Evolutionary conservation across 495 filamentous ascomycete species (phyloP).

Genomic region (Talaromyces liani): DNA sequence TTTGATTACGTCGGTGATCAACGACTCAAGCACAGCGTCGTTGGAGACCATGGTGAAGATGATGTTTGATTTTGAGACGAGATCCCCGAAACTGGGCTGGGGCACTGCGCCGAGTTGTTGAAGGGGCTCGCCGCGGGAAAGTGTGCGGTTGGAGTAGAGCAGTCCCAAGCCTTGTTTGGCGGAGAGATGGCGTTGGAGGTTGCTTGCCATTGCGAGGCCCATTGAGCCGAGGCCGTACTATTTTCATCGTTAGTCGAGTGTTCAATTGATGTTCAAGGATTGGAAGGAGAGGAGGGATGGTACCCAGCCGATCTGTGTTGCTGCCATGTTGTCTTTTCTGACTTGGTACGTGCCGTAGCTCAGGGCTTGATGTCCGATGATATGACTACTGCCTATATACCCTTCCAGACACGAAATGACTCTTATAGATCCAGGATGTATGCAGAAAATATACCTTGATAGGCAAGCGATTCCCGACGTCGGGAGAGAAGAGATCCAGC

Average conservation of each 20-base stretch:
- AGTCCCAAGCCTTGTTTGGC: conserved; percentile 28
- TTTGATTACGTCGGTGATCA: conserved; percentile 24
- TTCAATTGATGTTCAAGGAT: not conserved
- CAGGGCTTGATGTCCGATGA: not conserved
- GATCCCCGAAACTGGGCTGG: conserved; percentile 26
- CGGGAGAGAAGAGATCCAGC: not conserved
- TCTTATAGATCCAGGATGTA: not conserved
- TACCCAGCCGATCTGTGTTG: conserved; percentile 9
- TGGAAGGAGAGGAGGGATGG: not conserved
- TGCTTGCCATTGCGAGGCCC: conserved; percentile 43
- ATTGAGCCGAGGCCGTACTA: conserved; percentile 43
- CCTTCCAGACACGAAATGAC: not conserved
- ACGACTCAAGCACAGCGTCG: conserved; percentile 29
- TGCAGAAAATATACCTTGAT: not conserved
- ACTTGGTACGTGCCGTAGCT: no score
- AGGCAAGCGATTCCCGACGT: not conserved
- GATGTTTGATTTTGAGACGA: conserved; percentile 31
- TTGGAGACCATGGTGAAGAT: conserved; percentile 44
- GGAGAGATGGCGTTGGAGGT: conserved; percentile 37
- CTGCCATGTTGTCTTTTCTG: not conserved
- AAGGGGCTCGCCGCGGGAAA: conserved; percentile 30
- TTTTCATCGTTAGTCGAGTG: not conserved
- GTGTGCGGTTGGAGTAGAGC: conserved; percentile 38
- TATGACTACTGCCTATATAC: not conserved
- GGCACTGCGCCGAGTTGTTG: conserved; percentile 27